These are phyloP conservation scores for Selaginella tamariscina DNA, from an alignment of 75 land plant genomes.

Conservation along the genomic window DNA sequence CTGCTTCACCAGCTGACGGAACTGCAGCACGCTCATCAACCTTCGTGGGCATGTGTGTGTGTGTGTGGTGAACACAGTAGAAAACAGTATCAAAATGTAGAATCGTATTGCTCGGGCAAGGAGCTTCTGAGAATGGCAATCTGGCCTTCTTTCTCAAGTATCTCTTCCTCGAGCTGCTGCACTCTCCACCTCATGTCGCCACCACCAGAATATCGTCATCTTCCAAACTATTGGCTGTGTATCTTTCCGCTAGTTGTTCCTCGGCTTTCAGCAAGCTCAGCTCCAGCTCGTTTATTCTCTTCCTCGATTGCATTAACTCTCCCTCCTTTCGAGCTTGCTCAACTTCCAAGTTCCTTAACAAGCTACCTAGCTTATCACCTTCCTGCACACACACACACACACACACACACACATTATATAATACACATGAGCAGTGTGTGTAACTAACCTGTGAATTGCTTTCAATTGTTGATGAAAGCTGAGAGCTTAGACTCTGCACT, in stretches of 20 bases:
- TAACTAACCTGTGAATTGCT: too few species aligned
- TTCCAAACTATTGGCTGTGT: neutral
- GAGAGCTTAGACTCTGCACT: conserved; percentile 13
- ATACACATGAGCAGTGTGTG: too few species aligned
- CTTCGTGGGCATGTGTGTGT: too few species aligned
- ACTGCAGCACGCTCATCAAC: too few species aligned
- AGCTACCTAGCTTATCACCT: conserved; percentile 16
- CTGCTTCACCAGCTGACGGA: too few species aligned
- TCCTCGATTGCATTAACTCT: conserved; percentile 13
- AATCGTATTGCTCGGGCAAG: conserved; percentile 7
- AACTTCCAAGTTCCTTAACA: conserved; percentile 14
- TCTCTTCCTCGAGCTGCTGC: conserved; percentile 22
- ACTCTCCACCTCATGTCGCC: conserved; percentile 18
- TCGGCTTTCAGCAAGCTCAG: conserved; percentile 1
- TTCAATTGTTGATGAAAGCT: conserved; percentile 17
- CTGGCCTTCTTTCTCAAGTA: conserved; percentile 27
- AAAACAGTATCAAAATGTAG: too few species aligned
- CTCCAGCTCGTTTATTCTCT: conserved; percentile 14
- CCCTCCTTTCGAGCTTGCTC: conserved; percentile 15
- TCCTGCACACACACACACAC: conserved; percentile 13
- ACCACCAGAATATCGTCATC: conserved; percentile 6
- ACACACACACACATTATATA: too few species aligned
- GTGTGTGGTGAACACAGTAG: too few species aligned
- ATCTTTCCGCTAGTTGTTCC: conserved; percentile 2
- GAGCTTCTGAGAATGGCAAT: conserved; percentile 23